phyloP scores from a whole-genome alignment of 768 basidiomycete species.

The Udeniomyces megalosporus region DNA sequence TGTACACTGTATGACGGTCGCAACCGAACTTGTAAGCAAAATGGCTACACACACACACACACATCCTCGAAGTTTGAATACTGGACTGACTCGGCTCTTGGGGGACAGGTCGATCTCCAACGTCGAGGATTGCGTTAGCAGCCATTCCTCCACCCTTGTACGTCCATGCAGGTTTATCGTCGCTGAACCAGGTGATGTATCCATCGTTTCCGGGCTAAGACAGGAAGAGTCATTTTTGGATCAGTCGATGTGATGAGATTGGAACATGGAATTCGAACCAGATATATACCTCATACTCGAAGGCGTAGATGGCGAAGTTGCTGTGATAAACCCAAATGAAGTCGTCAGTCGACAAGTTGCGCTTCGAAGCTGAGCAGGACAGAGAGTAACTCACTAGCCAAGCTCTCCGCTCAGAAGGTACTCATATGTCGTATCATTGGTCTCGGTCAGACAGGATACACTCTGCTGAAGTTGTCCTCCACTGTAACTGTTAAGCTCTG shows the following conservation, averaged over 20 bases:
- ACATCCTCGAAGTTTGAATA: background rate
- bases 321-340: no score
- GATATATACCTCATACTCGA: no score
- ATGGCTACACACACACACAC: no score
- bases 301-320: no score
- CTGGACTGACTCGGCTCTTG: conserved; percentile 52
- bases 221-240: no score
- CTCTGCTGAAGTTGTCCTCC: conserved; percentile 48
- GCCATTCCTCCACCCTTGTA: conserved; percentile 48
- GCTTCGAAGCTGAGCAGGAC: background rate
- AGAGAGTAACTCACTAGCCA: background rate
- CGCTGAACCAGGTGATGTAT: conserved; percentile 11
- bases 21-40: background rate
- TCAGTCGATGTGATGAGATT: no score
- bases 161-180: conserved; percentile 28
- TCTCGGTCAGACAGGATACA: conserved; percentile 50
- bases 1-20: conserved; percentile 24
- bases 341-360: no score
- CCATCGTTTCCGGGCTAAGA: background rate
- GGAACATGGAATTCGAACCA: no score
- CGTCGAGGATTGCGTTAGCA: conserved; percentile 44
- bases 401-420: conserved; percentile 22
- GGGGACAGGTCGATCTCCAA: conserved; percentile 52
- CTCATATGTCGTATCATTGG: conserved; percentile 52
- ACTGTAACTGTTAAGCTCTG: background rate